Percentiles rank a stretch among this genome's conserved stretches.
phyloP scores from a whole-genome alignment of 345 rosid genomes.

The Pseudoturritis turrita region DNA sequence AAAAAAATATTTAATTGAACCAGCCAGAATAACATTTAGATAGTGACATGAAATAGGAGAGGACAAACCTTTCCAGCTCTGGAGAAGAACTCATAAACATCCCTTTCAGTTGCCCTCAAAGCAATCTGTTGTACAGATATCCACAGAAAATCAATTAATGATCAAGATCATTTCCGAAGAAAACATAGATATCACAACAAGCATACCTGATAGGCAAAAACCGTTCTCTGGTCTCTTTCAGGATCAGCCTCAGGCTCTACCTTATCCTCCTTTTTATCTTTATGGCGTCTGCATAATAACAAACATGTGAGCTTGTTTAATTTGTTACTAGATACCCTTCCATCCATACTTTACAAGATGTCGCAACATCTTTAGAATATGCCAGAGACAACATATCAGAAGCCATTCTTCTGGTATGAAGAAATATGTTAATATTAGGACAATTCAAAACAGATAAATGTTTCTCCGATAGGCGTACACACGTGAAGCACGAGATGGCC shows the following conservation, averaged over 20 bases:
- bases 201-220: conserved; percentile 92
- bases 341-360: conserved; percentile 10
- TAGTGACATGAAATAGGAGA: conserved; percentile 16
- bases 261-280: conserved; percentile 73
- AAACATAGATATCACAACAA: neutral
- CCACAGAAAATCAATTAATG: conserved; percentile 6
- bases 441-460: conserved; percentile 39
- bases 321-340: neutral
- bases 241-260: conserved; percentile 94
- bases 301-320: conserved; percentile 15
- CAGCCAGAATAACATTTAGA: conserved; percentile 2
- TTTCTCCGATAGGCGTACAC: conserved; percentile 56
- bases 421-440: conserved; percentile 23
- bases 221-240: conserved; percentile 98
- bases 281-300: conserved; percentile 56
- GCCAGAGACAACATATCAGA: conserved; percentile 27
- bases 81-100: conserved; percentile 89
- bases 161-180: neutral
- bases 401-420: conserved; percentile 25
- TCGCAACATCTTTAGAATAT: conserved; percentile 17
- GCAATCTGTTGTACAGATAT: conserved; percentile 47
- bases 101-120: conserved; percentile 93
- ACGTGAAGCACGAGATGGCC: conserved; percentile 55
- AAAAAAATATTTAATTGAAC: neutral
- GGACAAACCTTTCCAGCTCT: conserved; percentile 92